These are phyloP conservation scores for Sodiomyces alkalinus DNA, from an alignment of 2,329 filamentous ascomycete genomes.

Conservation along the genomic window DNA sequence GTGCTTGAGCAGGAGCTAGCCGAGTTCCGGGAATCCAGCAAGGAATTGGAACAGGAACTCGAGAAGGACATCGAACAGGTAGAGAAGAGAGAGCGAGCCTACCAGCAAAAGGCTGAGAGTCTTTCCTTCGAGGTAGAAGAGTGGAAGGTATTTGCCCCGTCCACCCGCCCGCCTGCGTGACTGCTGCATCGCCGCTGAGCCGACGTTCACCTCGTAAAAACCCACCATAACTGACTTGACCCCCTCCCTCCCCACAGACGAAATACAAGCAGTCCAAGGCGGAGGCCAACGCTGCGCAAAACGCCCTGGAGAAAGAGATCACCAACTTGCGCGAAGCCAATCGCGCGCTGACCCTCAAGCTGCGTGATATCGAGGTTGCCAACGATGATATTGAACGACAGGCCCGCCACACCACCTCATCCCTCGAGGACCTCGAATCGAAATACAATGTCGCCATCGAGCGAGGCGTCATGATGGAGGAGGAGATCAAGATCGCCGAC, in stretches of 20 bases:
- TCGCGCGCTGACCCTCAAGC: conserved; percentile 62
- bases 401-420: conserved; percentile 88
- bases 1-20: conserved; percentile 79
- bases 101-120: conserved; percentile 77
- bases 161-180: too few relatives aligned
- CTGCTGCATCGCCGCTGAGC: conserved; percentile 4
- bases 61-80: conserved; percentile 93
- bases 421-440: conserved; percentile 88
- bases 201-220: too few relatives aligned
- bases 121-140: conserved; percentile 86
- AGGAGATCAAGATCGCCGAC: conserved; percentile 82
- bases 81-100: conserved; percentile 75
- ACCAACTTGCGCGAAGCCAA: conserved; percentile 77
- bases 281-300: conserved; percentile 75
- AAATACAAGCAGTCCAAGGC: conserved; percentile 93
- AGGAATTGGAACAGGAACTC: conserved; percentile 83
- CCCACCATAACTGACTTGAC: conserved; percentile 1
- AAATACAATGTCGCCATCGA: conserved; percentile 96
- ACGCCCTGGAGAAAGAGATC: conserved; percentile 84
- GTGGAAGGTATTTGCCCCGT: conserved; percentile 60
- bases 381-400: conserved; percentile 98
- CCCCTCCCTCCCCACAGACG: conserved; percentile 41
- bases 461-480: conserved; percentile 80
- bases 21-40: conserved; percentile 88
- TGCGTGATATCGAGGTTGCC: conserved; percentile 91